Base-by-base conservation (phyloP, 2,329 filamentous ascomycete genomes). In the Apiospora aurea region DNA sequence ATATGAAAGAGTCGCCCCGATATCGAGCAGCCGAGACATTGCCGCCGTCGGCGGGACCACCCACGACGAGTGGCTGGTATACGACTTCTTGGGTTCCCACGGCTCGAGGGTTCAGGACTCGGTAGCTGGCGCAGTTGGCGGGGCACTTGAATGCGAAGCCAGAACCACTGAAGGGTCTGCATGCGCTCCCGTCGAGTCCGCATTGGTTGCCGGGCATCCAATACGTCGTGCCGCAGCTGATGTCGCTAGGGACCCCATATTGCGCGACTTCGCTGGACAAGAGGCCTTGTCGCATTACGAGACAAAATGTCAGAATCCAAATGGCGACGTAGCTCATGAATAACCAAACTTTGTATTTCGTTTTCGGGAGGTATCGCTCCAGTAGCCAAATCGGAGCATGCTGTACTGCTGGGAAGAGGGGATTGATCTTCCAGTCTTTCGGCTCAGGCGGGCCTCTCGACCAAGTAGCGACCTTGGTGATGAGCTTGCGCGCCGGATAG, bases 1-100 rank as follows among this genome's bases (percentile, higher is more conserved):
- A 97, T 71, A 97, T 92, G 82, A 94, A 97, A 18, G 94, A 97
- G 81, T 97, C 95, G 13, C 93, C 94, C 24, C 96, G 92, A 80
- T 98, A 98, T 29, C 93, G 85, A 0, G 92, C 87, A 44, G 81
- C 74, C 3, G 80, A 77, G 24, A 82, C 79, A 43, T 78, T 80
- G 7, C 78, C 76, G 41, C 86, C 82, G 68, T 82, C 81, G 8
- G 57, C 2, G 0, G 89, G 89, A 0, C 92, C 92, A n/a, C 92
- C 92, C 38, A 94, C 85, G 2, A 94, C 87, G n/a, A 94, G 80
- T 0, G 90, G 84, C 34, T 82, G 83, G 78, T 94, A 94, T 66
- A 88, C 84, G 69, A 93, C 83, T 75, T 92, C 89, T 76, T 91
- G 86, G 74, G 90, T 88, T 46, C 94, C 94, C 5, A 96, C 93